Evolutionary conservation across 169 alveolate species (phyloP), one percentile per base, ranked within the genome.

Genomic region (Plasmodium relictum): DNA sequence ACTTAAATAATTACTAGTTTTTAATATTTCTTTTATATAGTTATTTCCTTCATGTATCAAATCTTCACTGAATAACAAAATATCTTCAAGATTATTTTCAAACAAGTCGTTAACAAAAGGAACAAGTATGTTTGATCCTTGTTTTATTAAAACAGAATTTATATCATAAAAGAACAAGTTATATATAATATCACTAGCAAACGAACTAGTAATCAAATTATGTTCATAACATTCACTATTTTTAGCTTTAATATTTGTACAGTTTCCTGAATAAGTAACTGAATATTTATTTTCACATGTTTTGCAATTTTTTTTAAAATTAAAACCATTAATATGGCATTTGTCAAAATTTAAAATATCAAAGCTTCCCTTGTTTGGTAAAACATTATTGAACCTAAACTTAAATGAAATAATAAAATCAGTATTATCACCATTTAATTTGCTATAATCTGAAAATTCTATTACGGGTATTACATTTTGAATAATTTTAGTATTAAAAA

Each of bases 401-500:
- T 69, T 56, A 69, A 52, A 68, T 20, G 72, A 68, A 31, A 83
- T 71, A 20, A 83, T 66, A 39, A 37, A 68, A 16, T 83, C 91
- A 61, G 16, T 8, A 45, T 37, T 31, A 22, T 39, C 12, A 16
- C 91, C 86, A 44, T 56, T 68, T 50, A 68, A 6, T 42, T 31
- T 31, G 39, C 56, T 63, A 70, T 83, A 83, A 5, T 83, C 66
- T n/a, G 50, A 2, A 73, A 37, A 83, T 61, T 83, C 91, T 20
- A 83, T 83, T 12, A 83, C 42, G n/a, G 91, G 91, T 42, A 83
- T 83, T 45, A 83, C 91, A 68, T 83, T 83, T 56, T 83, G 22
- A 16, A 83, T 44, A 54, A 61, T 59, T 22, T 68, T 44, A 3
- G 26, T 24, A 37, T 83, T 83, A 41, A 83, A 83, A 61, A 83